Conservation (phyloP, 2,329 filamentous ascomycete genomes). For the Coniochaeta pulveracea region DNA sequence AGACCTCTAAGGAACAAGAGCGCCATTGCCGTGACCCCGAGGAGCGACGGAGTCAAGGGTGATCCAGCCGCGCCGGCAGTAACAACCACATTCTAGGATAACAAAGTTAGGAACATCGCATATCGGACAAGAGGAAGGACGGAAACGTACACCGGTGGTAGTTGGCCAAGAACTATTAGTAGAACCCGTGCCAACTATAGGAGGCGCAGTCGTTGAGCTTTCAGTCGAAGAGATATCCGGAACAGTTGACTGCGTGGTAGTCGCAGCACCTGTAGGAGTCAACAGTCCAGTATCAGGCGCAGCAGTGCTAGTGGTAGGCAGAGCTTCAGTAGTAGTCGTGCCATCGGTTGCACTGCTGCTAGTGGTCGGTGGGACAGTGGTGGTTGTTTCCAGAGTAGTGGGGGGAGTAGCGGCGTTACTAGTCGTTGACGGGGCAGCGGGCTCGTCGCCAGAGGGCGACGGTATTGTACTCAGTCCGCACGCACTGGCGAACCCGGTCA, state of each 20-base stretch:
- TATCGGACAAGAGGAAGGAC: not conserved
- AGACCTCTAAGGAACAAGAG: not conserved
- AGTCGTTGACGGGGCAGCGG: not conserved
- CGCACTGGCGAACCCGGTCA: conserved; percentile 19
- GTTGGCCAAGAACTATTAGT: not conserved
- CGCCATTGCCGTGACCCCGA: not conserved
- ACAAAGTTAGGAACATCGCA: not conserved
- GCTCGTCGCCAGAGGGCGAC: conserved; percentile 2
- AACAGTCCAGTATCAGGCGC: not conserved
- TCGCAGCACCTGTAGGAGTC: not conserved
- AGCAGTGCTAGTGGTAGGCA: not conserved
- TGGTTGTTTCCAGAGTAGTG: too few relatives aligned
- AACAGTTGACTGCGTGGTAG: not conserved
- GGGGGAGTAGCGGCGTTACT: not conserved
- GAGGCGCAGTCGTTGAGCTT: not conserved
- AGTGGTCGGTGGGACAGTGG: not conserved
- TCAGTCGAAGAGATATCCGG: not conserved
- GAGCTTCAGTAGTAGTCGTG: not conserved
- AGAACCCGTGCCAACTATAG: not conserved
- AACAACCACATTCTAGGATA: not conserved
- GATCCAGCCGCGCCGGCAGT: not conserved
- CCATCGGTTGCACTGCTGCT: not conserved
- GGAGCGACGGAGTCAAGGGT: not conserved
- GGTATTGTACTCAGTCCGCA: conserved; percentile 16
- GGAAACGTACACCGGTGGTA: conserved; percentile 1